Conservation (phyloP, 2,329 filamentous ascomycete genomes). For the Trichophyton benhamiae region DNA sequence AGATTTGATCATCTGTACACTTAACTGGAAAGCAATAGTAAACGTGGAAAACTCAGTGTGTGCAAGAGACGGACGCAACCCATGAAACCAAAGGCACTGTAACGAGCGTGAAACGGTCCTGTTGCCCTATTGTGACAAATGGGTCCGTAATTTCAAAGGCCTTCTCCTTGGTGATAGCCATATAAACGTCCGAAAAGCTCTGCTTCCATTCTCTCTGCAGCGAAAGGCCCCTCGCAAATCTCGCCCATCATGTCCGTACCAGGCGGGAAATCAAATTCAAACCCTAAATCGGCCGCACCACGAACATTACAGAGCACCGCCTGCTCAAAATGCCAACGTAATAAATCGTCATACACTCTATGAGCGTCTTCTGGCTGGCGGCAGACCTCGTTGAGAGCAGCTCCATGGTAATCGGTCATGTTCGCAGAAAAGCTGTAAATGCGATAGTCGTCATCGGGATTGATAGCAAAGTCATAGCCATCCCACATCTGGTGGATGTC, state of each 20-base stretch:
- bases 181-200: neutral
- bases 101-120: too few relatives aligned
- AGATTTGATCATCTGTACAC: too few relatives aligned
- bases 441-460: neutral
- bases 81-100: too few relatives aligned
- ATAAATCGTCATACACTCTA: neutral
- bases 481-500: neutral
- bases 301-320: constrained; percentile 9
- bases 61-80: too few relatives aligned
- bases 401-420: neutral
- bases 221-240: neutral
- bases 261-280: constrained; percentile 3
- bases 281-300: neutral
- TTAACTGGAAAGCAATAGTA: too few relatives aligned
- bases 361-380: neutral
- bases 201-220: neutral
- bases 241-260: constrained; percentile 1
- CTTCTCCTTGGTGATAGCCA: neutral
- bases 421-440: neutral
- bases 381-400: neutral
- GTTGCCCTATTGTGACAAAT: too few relatives aligned
- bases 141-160: too few relatives aligned
- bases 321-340: constrained; percentile 15
- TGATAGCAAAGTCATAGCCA: neutral
- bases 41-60: too few relatives aligned